Base-by-base conservation (phyloP, 345 rosid species). In the Hibiscus mutabilis region DNA sequence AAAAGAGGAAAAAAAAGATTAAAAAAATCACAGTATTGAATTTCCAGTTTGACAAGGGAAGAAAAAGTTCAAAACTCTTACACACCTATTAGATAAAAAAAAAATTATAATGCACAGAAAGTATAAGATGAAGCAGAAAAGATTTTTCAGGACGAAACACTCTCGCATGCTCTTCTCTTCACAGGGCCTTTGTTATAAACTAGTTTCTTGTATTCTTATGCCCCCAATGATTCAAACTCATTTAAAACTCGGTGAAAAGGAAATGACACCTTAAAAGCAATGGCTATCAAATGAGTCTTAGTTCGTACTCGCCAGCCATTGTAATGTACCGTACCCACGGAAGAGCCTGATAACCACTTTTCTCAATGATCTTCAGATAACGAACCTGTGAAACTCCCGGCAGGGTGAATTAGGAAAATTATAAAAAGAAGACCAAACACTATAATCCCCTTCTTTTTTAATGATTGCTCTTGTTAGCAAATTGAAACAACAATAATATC, bases 301-400 rank as follows among this genome's bases (percentile, higher is more conserved):
- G 85, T 75, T 95, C 98, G 63, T 95, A 95, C 78, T 95, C 99
- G 42, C 98, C 99, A 70, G 96, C 99, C 98, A 88, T 95, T 53
- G 99, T 92, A 81, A 95, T 95, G 85, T 92, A 95, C 78, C 99
- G 87, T 73, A 95, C 98, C 99, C 99, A 95, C 66, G 99, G 99
- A 71, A 92, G 98, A 67, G 98, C 97, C 68, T 90, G 99, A 78
- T 95, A 95, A 53, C 97, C 97, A 55, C 96, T 92, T 81, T 95
- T 95, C 84, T 95, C 99, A 57, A 95, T 95, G 56, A 95, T 88
- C 90, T 92, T 95, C 83, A 95, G 83, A 86, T 95, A 95, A 18
- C 97, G 90, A 68, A 95, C 99, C 99, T 95, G 77, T 66, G 85
- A 77, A 70, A 68, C 8, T 35, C 60, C 18, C 27, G 57, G 47